phyloP scores from a whole-genome alignment of 805 yeast species.

The Lachancea lanzarotensis region DNA sequence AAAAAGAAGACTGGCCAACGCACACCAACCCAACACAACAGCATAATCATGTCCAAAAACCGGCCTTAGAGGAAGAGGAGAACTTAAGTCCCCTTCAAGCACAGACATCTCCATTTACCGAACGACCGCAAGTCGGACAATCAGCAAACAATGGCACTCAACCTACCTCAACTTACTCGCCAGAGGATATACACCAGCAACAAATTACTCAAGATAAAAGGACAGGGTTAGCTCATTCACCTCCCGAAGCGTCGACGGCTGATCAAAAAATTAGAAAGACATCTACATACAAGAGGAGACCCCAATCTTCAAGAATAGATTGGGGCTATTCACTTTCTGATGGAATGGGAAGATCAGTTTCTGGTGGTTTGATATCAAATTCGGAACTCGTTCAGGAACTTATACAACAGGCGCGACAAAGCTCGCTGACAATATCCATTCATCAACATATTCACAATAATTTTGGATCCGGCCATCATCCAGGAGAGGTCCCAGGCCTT shows the following conservation, averaged over 20 bases:
- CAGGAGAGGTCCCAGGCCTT: not conserved
- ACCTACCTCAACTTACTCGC: not conserved
- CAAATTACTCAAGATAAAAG: not conserved
- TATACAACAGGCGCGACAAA: conserved; percentile 52
- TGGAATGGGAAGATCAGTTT: conserved; percentile 39
- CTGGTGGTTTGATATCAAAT: conserved; percentile 46
- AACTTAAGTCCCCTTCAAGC: not conserved
- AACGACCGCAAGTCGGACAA: not conserved
- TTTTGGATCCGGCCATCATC: conserved; percentile 34
- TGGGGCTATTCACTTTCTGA: conserved; percentile 56
- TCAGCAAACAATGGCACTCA: not conserved
- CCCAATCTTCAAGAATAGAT: conserved; percentile 36
- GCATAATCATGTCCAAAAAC: no score
- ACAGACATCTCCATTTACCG: not conserved
- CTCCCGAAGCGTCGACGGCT: conserved; percentile 6
- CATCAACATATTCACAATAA: conserved; percentile 87
- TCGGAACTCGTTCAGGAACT: conserved; percentile 51
- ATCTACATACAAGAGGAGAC: not conserved
- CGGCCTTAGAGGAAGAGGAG: not conserved
- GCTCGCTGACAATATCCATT: conserved; percentile 55
- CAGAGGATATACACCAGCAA: not conserved
- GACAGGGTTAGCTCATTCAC: conserved; percentile 23
- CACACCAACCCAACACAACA: not conserved
- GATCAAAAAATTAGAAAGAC: not conserved
- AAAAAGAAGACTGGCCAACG: not conserved